Evolutionary conservation across 2,329 filamentous ascomycete species (phyloP).

Genomic region (Pseudogymnoascus sp.): DNA sequence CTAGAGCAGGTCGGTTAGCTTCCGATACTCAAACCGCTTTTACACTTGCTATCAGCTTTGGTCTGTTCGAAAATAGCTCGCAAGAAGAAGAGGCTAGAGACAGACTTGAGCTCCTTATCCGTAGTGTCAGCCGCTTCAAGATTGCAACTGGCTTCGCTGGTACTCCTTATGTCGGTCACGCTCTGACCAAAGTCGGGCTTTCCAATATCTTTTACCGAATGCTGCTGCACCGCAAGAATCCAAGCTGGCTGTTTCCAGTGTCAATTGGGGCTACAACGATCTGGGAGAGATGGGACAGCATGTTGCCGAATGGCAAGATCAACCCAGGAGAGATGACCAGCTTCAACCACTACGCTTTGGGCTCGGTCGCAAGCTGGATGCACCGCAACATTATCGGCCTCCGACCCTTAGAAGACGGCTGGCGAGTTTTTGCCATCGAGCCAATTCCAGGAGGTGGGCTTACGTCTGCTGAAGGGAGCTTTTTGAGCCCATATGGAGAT

Average conservation of each 20-base stretch:
- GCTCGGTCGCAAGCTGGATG: conserved; percentile 28
- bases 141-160: conserved; percentile 19
- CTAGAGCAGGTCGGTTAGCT: conserved; percentile 6
- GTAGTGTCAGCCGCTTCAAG: conserved; percentile 9
- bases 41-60: conserved; percentile 16
- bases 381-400: conserved; percentile 26
- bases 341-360: conserved; percentile 24
- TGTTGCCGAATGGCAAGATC: conserved; percentile 20
- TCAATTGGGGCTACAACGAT: conserved; percentile 24
- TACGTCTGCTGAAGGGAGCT: conserved; percentile 19
- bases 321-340: conserved; percentile 22
- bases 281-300: conserved; percentile 24
- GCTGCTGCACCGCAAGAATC: conserved; percentile 18
- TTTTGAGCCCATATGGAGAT: conserved; percentile 17
- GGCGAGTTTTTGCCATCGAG: conserved; percentile 16
- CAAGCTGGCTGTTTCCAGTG: conserved; percentile 21
- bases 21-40: conserved; percentile 18
- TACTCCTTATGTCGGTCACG: conserved; percentile 14
- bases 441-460: conserved; percentile 22
- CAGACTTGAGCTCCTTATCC: conserved; percentile 12
- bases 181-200: conserved; percentile 9
- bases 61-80: conserved; percentile 8
- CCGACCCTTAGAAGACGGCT: neutral
- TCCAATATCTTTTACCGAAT: conserved; percentile 25
- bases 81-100: conserved; percentile 9